Evolutionary conservation across 2,329 filamentous ascomycete genomes (phyloP), one percentile per base, ranked within the genome.

Genomic region (Rhinocladiella similis): DNA sequence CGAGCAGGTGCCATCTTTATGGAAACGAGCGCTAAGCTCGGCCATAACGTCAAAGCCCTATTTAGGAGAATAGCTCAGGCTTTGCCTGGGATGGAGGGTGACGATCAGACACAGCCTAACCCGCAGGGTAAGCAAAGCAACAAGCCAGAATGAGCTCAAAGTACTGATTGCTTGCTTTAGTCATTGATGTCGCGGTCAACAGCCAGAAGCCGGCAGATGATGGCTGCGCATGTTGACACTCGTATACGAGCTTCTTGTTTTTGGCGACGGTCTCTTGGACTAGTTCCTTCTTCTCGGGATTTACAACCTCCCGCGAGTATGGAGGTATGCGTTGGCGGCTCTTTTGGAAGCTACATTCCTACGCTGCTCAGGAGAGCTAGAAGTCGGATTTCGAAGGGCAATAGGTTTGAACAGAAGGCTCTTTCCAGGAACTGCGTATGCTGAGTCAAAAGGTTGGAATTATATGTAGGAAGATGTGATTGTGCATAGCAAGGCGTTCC

Each of bases 31-130:
- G 94, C 94, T 53, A 99, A 99, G 82, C 82, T 96, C 12, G 92
- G 95, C 39, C 91, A 97, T 76, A 99, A 99, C 71, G 95, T 99
- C 66, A 99, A 99, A 82, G 90, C 88, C 65, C 80, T 99, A 56
- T 99, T 99, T 79, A 90, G 92, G 81, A 88, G 91, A 79, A 99
- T 99, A 84, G 94, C 95, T 39, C 94, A 99, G 76, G 94, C 95
- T 36, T 79, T 99, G 67, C 94, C 94, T 6, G 94, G 94, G 19
- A 97, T 99, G 94, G 94, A 99, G 74, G 91, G 91, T 13, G 87
- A 91, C 65, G 89, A 91, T 64, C 85, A 87, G 66, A 62, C 69
- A 47, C 64, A 65, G 36, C 62, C 62, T 20, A 66, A 66, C 43
- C 58, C 62, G 16, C 62, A 64, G 45, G 62, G 63, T 65, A 53